phyloP scores from a whole-genome alignment of 495 filamentous ascomycete genomes.

The Letharia lupina region DNA sequence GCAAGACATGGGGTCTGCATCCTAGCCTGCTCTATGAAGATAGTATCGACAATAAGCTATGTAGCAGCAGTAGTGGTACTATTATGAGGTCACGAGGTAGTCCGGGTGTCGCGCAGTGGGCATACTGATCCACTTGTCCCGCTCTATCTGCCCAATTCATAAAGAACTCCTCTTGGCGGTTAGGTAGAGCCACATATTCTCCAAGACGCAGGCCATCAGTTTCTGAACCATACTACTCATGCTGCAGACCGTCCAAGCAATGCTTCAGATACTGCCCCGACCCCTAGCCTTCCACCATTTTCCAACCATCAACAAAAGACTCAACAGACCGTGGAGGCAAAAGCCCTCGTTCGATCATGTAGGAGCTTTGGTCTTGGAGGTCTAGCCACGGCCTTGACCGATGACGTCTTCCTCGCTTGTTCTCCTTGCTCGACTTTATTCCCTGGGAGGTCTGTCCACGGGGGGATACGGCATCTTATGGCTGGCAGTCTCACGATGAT shows the following conservation, averaged over 20 bases:
- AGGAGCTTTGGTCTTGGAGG: background rate
- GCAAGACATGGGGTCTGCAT: conserved; percentile 37
- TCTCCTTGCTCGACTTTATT: background rate
- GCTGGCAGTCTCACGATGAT: background rate
- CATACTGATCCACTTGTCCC: conserved; percentile 16
- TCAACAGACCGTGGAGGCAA: background rate
- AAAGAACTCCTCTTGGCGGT: background rate
- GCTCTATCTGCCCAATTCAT: conserved; percentile 12
- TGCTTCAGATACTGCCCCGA: conserved; percentile 1
- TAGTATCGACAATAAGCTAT: conserved; percentile 60
- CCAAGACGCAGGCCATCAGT: conserved; percentile 10
- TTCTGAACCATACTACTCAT: conserved; percentile 14
- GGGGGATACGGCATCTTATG: background rate
- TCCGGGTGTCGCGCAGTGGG: conserved; percentile 25
- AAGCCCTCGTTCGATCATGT: background rate
- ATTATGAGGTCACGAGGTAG: conserved; percentile 21
- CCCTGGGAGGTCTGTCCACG: background rate
- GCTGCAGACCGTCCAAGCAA: conserved; percentile 5
- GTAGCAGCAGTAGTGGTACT: conserved; percentile 43
- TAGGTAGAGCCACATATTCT: conserved; percentile 11
- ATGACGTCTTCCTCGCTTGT: background rate
- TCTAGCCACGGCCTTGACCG: background rate
- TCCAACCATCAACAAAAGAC: background rate
- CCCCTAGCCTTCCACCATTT: background rate
- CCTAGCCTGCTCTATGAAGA: conserved; percentile 55